Evolutionary conservation across 257 asterid genomes (phyloP), one percentile per base, ranked within the genome.

Genomic region (Gynochthodes officinalis): DNA sequence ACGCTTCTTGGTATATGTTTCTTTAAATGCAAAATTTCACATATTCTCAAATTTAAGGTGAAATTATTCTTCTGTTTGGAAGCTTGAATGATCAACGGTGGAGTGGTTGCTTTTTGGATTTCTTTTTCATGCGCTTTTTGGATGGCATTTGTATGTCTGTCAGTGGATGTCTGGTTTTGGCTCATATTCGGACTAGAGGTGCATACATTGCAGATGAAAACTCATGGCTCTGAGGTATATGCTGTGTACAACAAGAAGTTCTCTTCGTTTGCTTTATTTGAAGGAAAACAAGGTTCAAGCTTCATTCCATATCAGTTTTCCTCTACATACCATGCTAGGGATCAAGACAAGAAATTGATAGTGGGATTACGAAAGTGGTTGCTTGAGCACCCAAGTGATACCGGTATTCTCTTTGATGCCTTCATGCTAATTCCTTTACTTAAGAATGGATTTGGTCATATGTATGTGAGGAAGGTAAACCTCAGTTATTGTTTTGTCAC

Each of bases 191-290:
- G 7, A 70, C 25, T 23, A 28, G 49, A 21, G 39, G 58, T 33
- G 39, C 43, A 21, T 40, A 44, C 55, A 12, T 64, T 33, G 49
- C 86, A 92, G 98, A 78, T 91, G 83, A 83, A 82, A 81, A 58
- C 65, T 64, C 85, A 85, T 79, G 84, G 77, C 35, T 32, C 85
- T 0, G 92, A 81, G 70, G 82, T 81, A 74, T 85, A 78, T 84
- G 96, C 88, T 74, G 35, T 81, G 76, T 93, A 67, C 83, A 80
- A 81, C 83, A 93, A 91, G 89, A 87, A 70, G 61, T 75, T 67
- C 61, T 93, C 98, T 61, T 78, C 91, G 18, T 93, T 93, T 66
- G 98, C 95, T 32, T 75, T 93, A 64, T 93, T 85, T 71, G 82
- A 80, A 58, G 89, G 96, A 74, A 83, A 79, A 53, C 73, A 68